Percentiles rank a stretch among this genome's conserved stretches.
Conservation (phyloP, 2,329 filamentous ascomycete species). For the Venturia nashicola region DNA sequence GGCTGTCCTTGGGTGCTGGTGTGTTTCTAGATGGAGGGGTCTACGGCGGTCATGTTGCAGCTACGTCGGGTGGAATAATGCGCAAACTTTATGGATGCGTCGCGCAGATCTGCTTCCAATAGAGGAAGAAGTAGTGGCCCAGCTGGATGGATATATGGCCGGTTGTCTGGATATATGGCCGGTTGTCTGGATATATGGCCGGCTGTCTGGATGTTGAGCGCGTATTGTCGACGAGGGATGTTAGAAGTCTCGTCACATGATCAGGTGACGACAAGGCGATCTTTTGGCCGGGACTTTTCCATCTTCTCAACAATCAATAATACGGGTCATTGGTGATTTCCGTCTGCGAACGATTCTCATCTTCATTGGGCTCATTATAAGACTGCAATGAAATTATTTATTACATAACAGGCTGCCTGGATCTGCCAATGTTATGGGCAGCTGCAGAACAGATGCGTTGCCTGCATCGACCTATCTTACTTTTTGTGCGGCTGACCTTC, state of each 20-base stretch:
- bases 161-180: not conserved
- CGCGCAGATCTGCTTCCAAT: not conserved
- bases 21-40: not conserved
- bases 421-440: not conserved
- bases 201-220: no score
- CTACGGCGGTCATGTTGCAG: not conserved
- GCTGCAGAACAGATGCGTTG: not conserved
- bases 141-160: not conserved
- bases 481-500: not conserved
- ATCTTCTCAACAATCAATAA: not conserved
- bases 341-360: not conserved
- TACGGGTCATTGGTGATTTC: not conserved
- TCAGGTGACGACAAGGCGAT: not conserved
- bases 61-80: not conserved
- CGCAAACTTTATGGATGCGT: not conserved
- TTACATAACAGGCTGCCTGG: not conserved
- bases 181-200: not conserved
- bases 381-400: not conserved
- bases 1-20: not conserved
- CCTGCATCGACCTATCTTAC: not conserved
- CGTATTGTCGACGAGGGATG: not conserved
- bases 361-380: not conserved
- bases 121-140: not conserved
- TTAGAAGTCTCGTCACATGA: not conserved
- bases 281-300: not conserved